Base-by-base conservation (phyloP, 2,329 filamentous ascomycete species). In the Curvularia sp. region DNA sequence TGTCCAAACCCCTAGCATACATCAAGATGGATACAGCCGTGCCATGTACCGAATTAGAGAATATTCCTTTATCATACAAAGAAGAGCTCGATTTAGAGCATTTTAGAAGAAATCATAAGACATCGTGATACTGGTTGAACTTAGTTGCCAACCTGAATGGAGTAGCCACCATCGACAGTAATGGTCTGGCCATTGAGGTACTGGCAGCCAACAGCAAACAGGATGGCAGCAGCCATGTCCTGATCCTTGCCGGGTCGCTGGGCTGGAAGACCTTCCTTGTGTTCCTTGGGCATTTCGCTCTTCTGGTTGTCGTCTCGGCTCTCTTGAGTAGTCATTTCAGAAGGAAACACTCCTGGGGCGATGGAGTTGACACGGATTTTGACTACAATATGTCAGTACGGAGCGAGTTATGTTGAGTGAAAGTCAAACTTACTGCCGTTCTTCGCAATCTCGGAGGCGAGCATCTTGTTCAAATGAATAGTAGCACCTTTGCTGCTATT, bases 171-270 rank as follows among this genome's bases (percentile, higher is more conserved):
- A 68, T 86, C 84, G 5, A 86, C 82, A 1, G 80, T 77, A 22
- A 84, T 71, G 1, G 77, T 80, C 69, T 72, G 71, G 7, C 82
- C 82, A 58, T 84, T 84, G 12, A 83, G 69, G 61, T 83, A 84
- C 64, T 81, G 81, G 64, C 77, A 82, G 31, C 67, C 75, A n/a
- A 80, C 82, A 18, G 80, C 76, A 60, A 84, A 87, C 26, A 88
- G 70, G 3, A 87, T 79, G 0, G 83, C 83, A 42, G 81, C 80
- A 0, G 83, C 85, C 80, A 88, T 87, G 67, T 88, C 85, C 31
- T 82, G 72, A 62, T 88, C 86, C 26, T 84, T 82, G 0, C 86
- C 86, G 0, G 84, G 84, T 43, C 83, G 69, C 58, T 76, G 75
- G 5, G 83, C 81, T 7, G 84, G 82, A 49, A 84, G 75, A 49